Conservation (phyloP, 1,284 basidiomycete genomes). For the Ganoderma lucidum region DNA sequence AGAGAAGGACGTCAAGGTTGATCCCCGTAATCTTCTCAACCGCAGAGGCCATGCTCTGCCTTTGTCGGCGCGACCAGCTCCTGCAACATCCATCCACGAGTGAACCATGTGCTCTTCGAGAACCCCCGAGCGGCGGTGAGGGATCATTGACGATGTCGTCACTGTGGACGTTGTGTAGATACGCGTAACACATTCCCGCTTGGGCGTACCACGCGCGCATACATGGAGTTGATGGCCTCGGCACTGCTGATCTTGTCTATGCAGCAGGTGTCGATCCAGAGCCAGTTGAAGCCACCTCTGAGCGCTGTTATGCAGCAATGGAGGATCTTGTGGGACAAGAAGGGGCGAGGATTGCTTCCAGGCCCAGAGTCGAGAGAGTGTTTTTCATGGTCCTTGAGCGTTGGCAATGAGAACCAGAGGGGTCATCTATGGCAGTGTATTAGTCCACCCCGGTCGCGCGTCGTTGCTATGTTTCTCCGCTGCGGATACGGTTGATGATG, state of each 20-base stretch:
- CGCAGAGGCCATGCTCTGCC: background rate
- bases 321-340: constrained; percentile 10
- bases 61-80: background rate
- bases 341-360: background rate
- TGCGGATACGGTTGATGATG: background rate
- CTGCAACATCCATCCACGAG: constrained; percentile 4
- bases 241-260: constrained; percentile 19
- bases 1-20: background rate
- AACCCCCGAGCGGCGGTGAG: background rate
- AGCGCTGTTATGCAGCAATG: constrained; percentile 14
- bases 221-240: constrained; percentile 21
- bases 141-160: background rate
- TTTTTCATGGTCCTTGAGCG: constrained; percentile 6
- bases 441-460: background rate
- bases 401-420: background rate
- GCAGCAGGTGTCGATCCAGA: constrained; percentile 27
- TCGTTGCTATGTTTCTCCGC: background rate
- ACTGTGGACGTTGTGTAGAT: background rate
- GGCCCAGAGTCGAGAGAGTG: constrained; percentile 11
- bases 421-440: background rate
- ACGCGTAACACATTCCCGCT: constrained; percentile 18
- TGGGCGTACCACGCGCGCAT: constrained; percentile 13
- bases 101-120: background rate
- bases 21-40: background rate
- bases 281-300: constrained; percentile 13